Evolutionary conservation across 1,284 basidiomycete genomes (phyloP), one percentile per base, ranked within the genome.

Genomic region (Rugiboletus extremiorientalis): DNA sequence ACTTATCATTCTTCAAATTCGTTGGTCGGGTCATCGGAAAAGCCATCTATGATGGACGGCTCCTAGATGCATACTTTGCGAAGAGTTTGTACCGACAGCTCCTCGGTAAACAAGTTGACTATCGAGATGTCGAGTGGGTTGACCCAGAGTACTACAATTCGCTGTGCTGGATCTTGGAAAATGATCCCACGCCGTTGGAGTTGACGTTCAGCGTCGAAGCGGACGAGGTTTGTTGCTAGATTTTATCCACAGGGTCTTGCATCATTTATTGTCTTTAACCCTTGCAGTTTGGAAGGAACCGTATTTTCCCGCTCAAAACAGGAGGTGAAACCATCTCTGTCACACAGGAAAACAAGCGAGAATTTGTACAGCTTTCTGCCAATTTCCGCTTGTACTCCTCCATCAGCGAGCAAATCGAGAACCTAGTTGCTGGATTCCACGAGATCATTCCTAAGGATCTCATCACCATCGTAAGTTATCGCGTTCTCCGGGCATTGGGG

Each of bases 1-100:
- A 99, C 75, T 76, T 99, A 43, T 88, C 91, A 20, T 99, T 97
- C 84, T 99, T 99, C 90, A 96, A 95, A 71, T 99, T 99, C 67
- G 94, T 99, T 44, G 97, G 97, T 8, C 89, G 96, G 43, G 89
- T 99, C 64, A 98, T 99, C 65, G 96, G 97, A 42, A 94, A 95
- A 74, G 95, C 94, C 11, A 94, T 96, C 63, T 94, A 94, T 72
- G 96, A 98, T 68, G 95, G 95, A 6, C 88, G 97, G 22, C 80
- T 99, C 34, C 84, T 99, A 38, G 97, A 99, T 73, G 97, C 97
- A 14, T 98, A 99, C 80, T 99, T 99, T 72, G 94, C 92, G 23
- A 86, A 96, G 61, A 96, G 95, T 64, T 77, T 98, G 73, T 97
- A 98, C 78, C 86, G 95, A 60, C 95, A 97, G 71, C 82, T 98